Base-by-base conservation (phyloP, 306 rosid species). In the Fragaria nilgerrensis region DNA sequence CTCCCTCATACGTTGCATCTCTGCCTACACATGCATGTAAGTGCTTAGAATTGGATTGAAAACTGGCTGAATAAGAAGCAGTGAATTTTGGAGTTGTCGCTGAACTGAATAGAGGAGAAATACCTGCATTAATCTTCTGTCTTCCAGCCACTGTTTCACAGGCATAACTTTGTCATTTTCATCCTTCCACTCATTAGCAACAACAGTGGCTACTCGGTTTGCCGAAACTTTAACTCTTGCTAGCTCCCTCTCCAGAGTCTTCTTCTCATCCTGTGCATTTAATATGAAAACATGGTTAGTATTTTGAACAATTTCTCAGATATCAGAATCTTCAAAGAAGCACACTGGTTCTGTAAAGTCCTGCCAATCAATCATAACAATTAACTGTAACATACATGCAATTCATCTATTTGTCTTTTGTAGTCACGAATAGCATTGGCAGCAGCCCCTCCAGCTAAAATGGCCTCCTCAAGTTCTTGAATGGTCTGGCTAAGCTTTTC, bases 141-240 rank as follows among this genome's bases (percentile, higher is more conserved):
- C 97, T 80, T 92, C 98, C 15, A 95, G 79, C 98, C 98, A 95
- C 75, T 95, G 97, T 79, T 81, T 92, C 70, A 95, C 93, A 12
- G 99, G 97, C 99, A 95, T 92, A 79, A 95, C 97, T 79, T 84
- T 89, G 78, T 90, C 93, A 75, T 80, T 89, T 81, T 92, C 99
- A 52, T 95, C 97, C 83, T 91, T 95, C 99, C 99, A 95, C 88
- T 90, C 99, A 80, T 90, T 95, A 27, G 97, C 96, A 81, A 84
- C 87, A 77, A 81, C 90, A 41, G 90, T 87, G n/a, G 97, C 99
- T 53, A 95, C 84, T 70, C 99, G 88, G 81, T 85, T 93, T 19
- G 89, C 97, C 2, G 96, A 89, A 78, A 92, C 94, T 85, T 87
- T 92, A 29, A 83, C 82, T 79, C 99, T 88, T 75, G 96, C 97